A percentile compares a stretch with the other conserved stretches of the same genome.
phyloP scores from a whole-genome alignment of 768 basidiomycete genomes.

The Strobilomyces echinocephalus region DNA sequence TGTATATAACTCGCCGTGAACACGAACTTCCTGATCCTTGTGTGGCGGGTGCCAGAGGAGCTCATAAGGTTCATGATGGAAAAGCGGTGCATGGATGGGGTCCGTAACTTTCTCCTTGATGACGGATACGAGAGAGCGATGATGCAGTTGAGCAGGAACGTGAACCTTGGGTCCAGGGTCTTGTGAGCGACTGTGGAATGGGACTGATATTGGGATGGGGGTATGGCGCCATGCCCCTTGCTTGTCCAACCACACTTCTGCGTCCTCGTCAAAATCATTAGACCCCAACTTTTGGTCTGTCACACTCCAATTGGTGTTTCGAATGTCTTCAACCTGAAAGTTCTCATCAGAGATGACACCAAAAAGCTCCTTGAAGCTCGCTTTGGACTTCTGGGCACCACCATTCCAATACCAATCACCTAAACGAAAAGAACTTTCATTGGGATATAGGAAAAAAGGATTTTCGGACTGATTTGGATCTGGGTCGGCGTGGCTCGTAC shows the following conservation, averaged over 20 bases:
- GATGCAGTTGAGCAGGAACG: background rate
- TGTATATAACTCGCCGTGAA: background rate
- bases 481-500: background rate
- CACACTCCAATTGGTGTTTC: background rate
- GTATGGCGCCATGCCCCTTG: no score
- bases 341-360: background rate
- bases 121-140: background rate
- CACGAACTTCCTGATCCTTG: background rate
- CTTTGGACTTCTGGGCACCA: background rate
- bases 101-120: background rate
- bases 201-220: background rate
- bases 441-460: background rate
- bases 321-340: background rate
- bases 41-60: background rate
- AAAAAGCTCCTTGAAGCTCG: background rate
- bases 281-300: background rate
- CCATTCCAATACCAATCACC: background rate
- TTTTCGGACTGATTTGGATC: background rate
- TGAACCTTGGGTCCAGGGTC: background rate
- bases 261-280: no score
- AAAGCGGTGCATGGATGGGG: background rate
- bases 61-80: background rate
- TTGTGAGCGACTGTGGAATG: background rate
- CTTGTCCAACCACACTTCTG: no score
- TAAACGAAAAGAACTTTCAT: background rate